Evolutionary conservation across 2,329 filamentous ascomycete genomes (phyloP), one percentile per base, ranked within the genome.

Genomic region (Hortaea werneckii): DNA sequence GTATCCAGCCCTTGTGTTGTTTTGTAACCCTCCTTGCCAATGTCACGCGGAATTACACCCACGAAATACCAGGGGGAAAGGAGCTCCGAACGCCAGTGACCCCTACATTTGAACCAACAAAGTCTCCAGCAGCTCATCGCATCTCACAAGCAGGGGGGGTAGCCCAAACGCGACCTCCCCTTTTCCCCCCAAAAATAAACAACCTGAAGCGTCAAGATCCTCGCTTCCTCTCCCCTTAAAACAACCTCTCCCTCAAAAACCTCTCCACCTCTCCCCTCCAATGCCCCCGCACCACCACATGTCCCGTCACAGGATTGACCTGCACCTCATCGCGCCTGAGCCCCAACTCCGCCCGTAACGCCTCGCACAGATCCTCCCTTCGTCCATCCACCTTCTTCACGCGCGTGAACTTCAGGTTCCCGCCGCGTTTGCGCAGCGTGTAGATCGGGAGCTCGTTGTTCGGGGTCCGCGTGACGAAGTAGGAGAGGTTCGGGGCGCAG

Each of bases 381-480:
- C 94, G 77, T 11, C 92, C 92, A 47, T 87, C 80, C 42, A 90
- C 76, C 66, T 85, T 88, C 64, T 87, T 84, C 46, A 98, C 68
- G 46, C 79, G 66, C 5, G 90, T 94, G 58, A 85, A 67, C 57
- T 80, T 78, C 60, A 81, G 74, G 53, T 85, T 92, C 10, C 87
- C 86, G 43, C 87, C 87, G 9, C 79, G 75, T 69, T 86, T 89
- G 53, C 68, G 71, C 54, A 80, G 73, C 11, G 80, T 72, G 68
- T 96, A 98, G 39, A 96, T 77, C 26, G 87, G 80, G 2, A 92
- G 70, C 54, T 87, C 79, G 41, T 80, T 77, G 34, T 78, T 82
- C 1, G 73, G 69, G 3, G 87, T 90, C 50, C 87, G 82, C 43
- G 73, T 72, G 53, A 96, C 75, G 57, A 81, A 75, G 71, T 88